phyloP scores from a whole-genome alignment of 2,329 filamentous ascomycete species.

The Cadophora luteo-olivacea region DNA sequence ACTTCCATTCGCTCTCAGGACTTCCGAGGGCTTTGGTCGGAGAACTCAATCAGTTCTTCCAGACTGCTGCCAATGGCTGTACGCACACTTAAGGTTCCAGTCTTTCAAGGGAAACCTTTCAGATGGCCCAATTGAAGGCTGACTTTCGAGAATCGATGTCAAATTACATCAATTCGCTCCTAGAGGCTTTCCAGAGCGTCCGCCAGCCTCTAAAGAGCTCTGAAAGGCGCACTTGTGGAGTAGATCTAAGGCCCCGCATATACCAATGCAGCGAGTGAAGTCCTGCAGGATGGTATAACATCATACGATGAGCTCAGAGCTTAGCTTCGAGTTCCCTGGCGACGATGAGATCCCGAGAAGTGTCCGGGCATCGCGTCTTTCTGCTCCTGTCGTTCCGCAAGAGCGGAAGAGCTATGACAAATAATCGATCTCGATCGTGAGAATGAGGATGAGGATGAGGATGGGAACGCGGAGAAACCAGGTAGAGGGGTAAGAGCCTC shows the following conservation, averaged over 20 bases:
- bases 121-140: not conserved
- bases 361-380: not conserved
- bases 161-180: not conserved
- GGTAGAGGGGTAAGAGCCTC: not conserved
- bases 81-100: not conserved
- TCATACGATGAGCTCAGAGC: not conserved
- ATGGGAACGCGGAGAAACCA: not conserved
- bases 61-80: not conserved
- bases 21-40: not conserved
- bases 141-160: not conserved
- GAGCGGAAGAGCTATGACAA: conserved; percentile 14
- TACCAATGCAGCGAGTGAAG: not conserved
- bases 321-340: not conserved
- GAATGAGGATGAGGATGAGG: too few relatives aligned
- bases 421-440: not conserved
- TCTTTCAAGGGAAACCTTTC: not conserved
- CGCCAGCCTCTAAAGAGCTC: not conserved
- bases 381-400: not conserved
- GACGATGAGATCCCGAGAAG: conserved; percentile 9
- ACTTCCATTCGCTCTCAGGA: not conserved
- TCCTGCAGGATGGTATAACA: not conserved
- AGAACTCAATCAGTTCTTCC: not conserved
- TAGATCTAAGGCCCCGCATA: conserved; percentile 1
- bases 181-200: not conserved
- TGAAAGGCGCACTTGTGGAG: not conserved